Base-by-base conservation (phyloP, 2,329 filamentous ascomycete species). In the Torrubiella hemipterigena region DNA sequence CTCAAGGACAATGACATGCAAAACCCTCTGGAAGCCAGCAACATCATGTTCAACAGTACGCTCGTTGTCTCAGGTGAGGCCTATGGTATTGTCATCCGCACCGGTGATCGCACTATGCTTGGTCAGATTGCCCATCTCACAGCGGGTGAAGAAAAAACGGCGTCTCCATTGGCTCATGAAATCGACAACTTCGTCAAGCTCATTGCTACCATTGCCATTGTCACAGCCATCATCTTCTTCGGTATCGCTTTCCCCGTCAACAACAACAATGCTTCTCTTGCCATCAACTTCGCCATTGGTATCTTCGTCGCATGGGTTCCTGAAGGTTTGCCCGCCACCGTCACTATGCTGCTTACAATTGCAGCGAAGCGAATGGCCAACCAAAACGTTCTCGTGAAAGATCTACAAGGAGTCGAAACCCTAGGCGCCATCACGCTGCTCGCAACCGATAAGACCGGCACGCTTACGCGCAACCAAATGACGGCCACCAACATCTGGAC, bases 31-130 rank as follows among this genome's bases (percentile, higher is more conserved):
- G 24, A 26, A 13, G 24, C 24, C 24, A 7, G 12, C n/a, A 26
- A 26, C 24, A 26, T 26, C 24, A 26, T 26, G 24, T 26, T 26
- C 24, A 26, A 26, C 24, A 26, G 24, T 26, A 26, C 24, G 7
- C 15, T 26, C 12, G 24, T 26, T 26, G 15, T 26, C 24, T 26
- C 24, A 7, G 24, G 24, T 7, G 24, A 26, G 24, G 24, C 24
- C 6, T 26, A 26, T 13, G 24, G 24, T 14, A 26, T 26, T 14
- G 24, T 26, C 24, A 26, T 26, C 15, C 24, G 24, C n/a, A 26
- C 24, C n/a, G 24, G 24, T 13, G 24, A 26, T 14, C 12, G 24
- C 24, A 26, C 24, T 12, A 14, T 26, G 15, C 24, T 26, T 14
- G 24, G 24, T 14, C 24, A 26, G 24, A 26, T 26, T 26, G 24